These are phyloP conservation scores for Euphorbia peplus DNA, from an alignment of 345 rosid genomes.

Conservation along the genomic window DNA sequence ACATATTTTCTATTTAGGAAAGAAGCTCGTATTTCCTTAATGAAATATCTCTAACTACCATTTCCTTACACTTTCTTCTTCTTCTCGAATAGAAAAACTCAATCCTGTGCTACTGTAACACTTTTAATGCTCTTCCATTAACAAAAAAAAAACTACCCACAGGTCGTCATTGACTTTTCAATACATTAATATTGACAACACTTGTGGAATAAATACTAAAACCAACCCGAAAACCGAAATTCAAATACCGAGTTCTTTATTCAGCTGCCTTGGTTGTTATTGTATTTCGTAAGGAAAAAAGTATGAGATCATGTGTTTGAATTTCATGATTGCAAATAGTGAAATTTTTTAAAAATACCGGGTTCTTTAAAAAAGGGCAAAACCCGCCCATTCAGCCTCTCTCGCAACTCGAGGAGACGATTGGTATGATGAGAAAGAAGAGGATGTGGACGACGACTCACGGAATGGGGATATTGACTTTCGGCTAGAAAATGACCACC, in stretches of 20 bases:
- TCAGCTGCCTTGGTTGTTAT: too few species aligned
- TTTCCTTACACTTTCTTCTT: too few species aligned
- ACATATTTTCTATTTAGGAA: too few species aligned
- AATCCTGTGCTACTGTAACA: too few species aligned
- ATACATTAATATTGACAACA: neutral
- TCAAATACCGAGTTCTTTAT: too few species aligned
- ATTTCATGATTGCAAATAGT: too few species aligned
- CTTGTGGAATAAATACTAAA: neutral
- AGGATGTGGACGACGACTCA: slow-evolving; percentile 55
- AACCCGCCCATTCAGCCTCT: slow-evolving; percentile 70
- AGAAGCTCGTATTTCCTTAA: too few species aligned
- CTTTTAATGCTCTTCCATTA: neutral
- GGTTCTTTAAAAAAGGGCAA: slow-evolving; percentile 55
- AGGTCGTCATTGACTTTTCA: slow-evolving; percentile 5
- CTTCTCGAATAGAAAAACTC: too few species aligned
- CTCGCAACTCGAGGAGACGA: slow-evolving; percentile 52
- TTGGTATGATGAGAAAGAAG: slow-evolving; percentile 52
- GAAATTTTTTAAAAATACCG: neutral
- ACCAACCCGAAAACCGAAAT: too few species aligned
- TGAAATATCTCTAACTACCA: too few species aligned
- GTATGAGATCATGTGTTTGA: too few species aligned
- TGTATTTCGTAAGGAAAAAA: too few species aligned
- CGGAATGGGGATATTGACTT: slow-evolving; percentile 49
- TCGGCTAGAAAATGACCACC: slow-evolving; percentile 63
- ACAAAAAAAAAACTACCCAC: slow-evolving; percentile 7